phyloP scores from a whole-genome alignment of 78 protist species.

The Chrysochromulina parva region DNA sequence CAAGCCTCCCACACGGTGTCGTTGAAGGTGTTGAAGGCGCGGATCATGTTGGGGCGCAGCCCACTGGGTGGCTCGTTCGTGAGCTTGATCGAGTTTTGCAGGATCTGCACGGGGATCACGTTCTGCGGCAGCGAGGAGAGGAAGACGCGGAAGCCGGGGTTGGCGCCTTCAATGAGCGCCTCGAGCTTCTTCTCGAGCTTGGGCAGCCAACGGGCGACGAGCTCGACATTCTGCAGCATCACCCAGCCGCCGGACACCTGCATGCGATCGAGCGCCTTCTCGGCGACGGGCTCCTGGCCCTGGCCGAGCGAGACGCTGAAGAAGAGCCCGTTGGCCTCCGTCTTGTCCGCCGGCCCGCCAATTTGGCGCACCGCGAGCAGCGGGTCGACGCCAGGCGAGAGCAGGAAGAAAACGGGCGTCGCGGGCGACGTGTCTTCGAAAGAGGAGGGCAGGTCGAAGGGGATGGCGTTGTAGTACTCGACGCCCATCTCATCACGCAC shows the following conservation, averaged over 20 bases:
- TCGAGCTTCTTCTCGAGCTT: constrained; percentile 80
- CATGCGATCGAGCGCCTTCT: constrained; percentile 39
- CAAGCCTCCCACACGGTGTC: constrained; percentile 40
- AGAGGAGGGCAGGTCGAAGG: not conserved
- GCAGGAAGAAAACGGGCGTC: constrained; percentile 82
- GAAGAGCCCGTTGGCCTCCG: not conserved
- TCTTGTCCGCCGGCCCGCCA: constrained; percentile 14
- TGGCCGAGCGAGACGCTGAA: constrained; percentile 79
- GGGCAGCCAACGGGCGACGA: constrained; percentile 69
- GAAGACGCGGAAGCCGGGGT: constrained; percentile 70
- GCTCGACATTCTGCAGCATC: constrained; percentile 82
- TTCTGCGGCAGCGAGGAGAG: constrained; percentile 61
- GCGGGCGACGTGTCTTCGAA: constrained; percentile 50
- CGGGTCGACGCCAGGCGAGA: constrained; percentile 89
- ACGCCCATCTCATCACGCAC: constrained; percentile 50
- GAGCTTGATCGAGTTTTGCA: constrained; percentile 75
- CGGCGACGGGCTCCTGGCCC: constrained; percentile 88
- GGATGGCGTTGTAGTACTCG: not conserved
- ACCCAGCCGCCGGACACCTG: constrained; percentile 70
- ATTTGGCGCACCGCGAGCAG: constrained; percentile 64
- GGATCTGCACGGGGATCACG: constrained; percentile 53
- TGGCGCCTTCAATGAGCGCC: not conserved
- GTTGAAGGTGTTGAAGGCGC: not conserved
- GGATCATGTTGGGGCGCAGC: constrained; percentile 48
- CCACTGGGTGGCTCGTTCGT: constrained; percentile 90